These are phyloP conservation scores for Datura wrightii DNA, from an alignment of 257 asterid species.

Conservation along the genomic window DNA sequence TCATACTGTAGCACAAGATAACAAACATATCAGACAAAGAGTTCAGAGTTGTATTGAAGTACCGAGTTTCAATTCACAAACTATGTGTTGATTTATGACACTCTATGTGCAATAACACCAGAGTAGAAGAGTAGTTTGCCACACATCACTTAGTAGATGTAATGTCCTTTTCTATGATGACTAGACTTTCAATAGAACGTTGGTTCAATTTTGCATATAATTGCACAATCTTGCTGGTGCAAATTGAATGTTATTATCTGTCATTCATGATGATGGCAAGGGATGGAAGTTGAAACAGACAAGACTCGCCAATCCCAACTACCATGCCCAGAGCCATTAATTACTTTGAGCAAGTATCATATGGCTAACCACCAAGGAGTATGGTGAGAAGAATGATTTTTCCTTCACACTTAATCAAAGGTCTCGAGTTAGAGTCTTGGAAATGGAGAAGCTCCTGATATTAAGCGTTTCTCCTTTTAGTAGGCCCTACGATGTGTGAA, in stretches of 20 bases:
- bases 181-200: background rate
- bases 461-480: background rate
- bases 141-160: background rate
- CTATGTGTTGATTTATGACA: background rate
- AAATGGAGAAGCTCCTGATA: background rate
- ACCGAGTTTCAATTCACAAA: background rate
- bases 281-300: background rate
- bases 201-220: background rate
- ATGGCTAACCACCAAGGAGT: background rate
- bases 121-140: background rate
- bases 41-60: background rate
- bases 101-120: background rate
- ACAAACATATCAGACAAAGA: constrained; percentile 3
- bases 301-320: background rate
- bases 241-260: constrained; percentile 2
- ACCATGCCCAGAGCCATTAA: background rate
- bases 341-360: background rate
- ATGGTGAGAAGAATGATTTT: background rate
- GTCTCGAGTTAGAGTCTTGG: background rate
- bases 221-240: background rate
- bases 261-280: constrained; percentile 23
- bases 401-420: background rate
- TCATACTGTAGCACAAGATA: constrained; percentile 59
- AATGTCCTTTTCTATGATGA: background rate
- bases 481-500: background rate